Conservation (phyloP, 2,329 filamentous ascomycete species). For the Cladosporium sp. region DNA sequence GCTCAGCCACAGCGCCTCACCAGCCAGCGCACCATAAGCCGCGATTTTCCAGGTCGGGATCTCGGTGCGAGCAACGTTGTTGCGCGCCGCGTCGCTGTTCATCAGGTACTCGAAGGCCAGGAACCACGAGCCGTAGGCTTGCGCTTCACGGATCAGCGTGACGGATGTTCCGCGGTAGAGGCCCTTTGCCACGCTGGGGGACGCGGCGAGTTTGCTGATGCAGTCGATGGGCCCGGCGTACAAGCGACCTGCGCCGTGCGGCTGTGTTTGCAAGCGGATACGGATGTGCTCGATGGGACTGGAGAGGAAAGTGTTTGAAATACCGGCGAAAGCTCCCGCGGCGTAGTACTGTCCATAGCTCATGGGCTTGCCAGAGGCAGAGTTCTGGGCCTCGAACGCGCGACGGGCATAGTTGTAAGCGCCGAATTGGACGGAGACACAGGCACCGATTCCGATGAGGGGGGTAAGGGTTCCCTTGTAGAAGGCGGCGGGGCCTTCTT, state of each 20-base stretch:
- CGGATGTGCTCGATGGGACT: conserved; percentile 95
- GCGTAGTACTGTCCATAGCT: conserved; percentile 86
- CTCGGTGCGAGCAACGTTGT: conserved; percentile 72
- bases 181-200: conserved; percentile 69
- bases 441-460: conserved; percentile 92
- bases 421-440: conserved; percentile 94
- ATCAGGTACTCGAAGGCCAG: conserved; percentile 93
- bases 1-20: conserved; percentile 88
- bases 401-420: conserved; percentile 92
- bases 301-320: conserved; percentile 86
- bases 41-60: conserved; percentile 85
- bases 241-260: conserved; percentile 75
- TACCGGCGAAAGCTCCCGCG: conserved; percentile 86
- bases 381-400: conserved; percentile 76
- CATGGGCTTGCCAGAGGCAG: conserved; percentile 49
- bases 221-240: conserved; percentile 89
- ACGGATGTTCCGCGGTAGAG: conserved; percentile 87
- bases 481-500: conserved; percentile 88
- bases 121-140: conserved; percentile 97
- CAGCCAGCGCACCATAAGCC: conserved; percentile 87
- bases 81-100: conserved; percentile 82
- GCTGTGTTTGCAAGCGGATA: conserved; percentile 94
- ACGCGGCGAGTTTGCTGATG: conserved; percentile 74
- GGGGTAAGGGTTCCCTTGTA: conserved; percentile 98
- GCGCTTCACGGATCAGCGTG: conserved; percentile 83